Conservation (phyloP, 257 asterid species). For the Striga asiatica region DNA sequence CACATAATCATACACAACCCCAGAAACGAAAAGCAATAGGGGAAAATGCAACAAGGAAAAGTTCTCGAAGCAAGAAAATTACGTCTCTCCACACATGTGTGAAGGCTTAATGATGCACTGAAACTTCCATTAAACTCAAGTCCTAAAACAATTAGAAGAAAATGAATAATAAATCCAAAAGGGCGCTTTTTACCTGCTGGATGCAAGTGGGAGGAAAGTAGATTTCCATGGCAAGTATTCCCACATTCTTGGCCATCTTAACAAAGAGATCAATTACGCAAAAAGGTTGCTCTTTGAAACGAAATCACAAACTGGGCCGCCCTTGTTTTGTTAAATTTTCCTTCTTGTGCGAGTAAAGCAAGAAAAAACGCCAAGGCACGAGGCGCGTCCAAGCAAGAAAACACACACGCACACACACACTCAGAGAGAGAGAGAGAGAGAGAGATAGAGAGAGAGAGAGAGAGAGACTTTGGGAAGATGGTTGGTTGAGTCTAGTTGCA, state of each 20-base stretch:
- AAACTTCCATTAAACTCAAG: too few relatives aligned
- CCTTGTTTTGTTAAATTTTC: too few relatives aligned
- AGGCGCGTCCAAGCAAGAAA: constrained; percentile 11
- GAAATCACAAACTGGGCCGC: constrained; percentile 2
- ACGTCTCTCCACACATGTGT: constrained; percentile 2
- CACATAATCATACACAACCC: background rate
- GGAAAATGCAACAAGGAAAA: too few relatives aligned
- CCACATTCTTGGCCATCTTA: constrained; percentile 66
- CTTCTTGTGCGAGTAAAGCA: too few relatives aligned
- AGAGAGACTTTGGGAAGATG: background rate
- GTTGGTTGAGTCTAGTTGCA: constrained; percentile 5
- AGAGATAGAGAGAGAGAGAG: constrained; percentile 1
- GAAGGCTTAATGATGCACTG: too few relatives aligned
- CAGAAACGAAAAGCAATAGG: background rate
- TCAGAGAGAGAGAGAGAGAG: too few relatives aligned
- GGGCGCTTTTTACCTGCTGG: constrained; percentile 52
- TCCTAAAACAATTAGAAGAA: too few relatives aligned
- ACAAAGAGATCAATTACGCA: constrained; percentile 19
- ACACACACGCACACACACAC: too few relatives aligned
- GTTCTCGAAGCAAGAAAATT: background rate
- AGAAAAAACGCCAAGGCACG: constrained; percentile 5
- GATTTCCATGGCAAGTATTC: constrained; percentile 88
- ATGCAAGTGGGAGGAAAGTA: constrained; percentile 95
- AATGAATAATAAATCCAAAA: background rate
- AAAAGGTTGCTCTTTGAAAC: background rate